Evolutionary conservation across 139 green algal genomes (phyloP).

Genomic region (Picochlorum sp.): DNA sequence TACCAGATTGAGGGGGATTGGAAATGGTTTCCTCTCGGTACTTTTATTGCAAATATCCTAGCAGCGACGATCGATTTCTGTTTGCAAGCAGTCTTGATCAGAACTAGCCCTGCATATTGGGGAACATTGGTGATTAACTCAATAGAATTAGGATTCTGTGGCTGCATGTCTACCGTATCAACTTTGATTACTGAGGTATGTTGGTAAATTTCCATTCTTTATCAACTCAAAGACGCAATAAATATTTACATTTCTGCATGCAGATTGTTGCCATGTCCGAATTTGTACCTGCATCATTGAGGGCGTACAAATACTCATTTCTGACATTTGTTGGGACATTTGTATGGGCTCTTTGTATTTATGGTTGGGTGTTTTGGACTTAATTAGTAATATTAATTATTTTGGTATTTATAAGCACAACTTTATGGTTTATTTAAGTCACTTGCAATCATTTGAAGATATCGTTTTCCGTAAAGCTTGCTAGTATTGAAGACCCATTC

Average conservation of each 20-base stretch:
- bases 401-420: background rate
- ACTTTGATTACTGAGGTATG: constrained; percentile 51
- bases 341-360: constrained; percentile 17
- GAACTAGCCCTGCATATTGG: constrained; percentile 17
- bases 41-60: constrained; percentile 58
- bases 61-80: constrained; percentile 38
- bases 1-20: constrained; percentile 10
- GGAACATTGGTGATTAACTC: constrained; percentile 2
- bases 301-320: constrained; percentile 26
- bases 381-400: background rate
- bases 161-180: constrained; percentile 67
- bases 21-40: constrained; percentile 61
- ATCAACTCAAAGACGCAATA: no score
- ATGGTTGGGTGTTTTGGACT: constrained; percentile 25
- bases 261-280: no score
- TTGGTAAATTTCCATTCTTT: constrained; percentile 23
- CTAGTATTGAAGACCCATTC: constrained; percentile 58
- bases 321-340: constrained; percentile 8
- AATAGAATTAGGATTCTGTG: constrained; percentile 43
- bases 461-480: background rate
- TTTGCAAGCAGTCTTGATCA: constrained; percentile 15
- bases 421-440: background rate
- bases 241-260: no score
- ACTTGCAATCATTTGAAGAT: background rate
- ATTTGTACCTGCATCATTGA: no score